These are phyloP conservation scores for Solanum dulcamara DNA, from an alignment of 257 asterid species.

Conservation along the genomic window DNA sequence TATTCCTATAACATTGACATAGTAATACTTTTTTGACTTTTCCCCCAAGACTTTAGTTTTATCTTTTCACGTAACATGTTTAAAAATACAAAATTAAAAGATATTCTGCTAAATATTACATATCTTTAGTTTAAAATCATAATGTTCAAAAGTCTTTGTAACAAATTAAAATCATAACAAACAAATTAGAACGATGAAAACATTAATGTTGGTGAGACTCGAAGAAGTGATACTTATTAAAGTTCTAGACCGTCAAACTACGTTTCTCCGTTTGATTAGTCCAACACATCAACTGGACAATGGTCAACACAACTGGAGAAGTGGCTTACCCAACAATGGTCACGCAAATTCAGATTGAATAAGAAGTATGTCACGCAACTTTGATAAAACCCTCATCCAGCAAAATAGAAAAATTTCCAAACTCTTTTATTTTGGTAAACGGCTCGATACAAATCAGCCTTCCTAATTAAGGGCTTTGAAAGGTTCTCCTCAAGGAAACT, in stretches of 20 bases:
- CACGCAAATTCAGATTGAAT: background rate
- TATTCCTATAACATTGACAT: background rate
- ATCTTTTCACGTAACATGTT: too few species aligned
- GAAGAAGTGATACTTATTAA: background rate
- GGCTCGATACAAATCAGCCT: background rate
- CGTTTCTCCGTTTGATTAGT: background rate
- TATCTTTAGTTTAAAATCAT: background rate
- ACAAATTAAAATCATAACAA: fast-evolving
- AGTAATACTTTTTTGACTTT: too few species aligned
- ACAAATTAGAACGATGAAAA: fast-evolving
- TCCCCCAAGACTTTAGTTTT: too few species aligned
- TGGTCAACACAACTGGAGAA: background rate
- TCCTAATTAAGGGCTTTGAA: background rate
- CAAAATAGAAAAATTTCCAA: background rate
- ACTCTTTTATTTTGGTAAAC: background rate
- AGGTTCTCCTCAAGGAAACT: background rate
- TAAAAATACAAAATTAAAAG: too few species aligned
- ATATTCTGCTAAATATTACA: too few species aligned
- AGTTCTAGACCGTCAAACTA: background rate
- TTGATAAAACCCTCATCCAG: background rate
- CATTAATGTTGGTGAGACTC: background rate
- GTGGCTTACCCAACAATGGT: background rate
- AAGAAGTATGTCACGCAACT: background rate
- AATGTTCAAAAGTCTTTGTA: fast-evolving
- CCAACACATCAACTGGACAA: background rate